Percentiles rank a stretch among this genome's conserved stretches.
phyloP scores from a whole-genome alignment of 2,329 filamentous ascomycete genomes.

The Aspergillus pseudoglaucus region DNA sequence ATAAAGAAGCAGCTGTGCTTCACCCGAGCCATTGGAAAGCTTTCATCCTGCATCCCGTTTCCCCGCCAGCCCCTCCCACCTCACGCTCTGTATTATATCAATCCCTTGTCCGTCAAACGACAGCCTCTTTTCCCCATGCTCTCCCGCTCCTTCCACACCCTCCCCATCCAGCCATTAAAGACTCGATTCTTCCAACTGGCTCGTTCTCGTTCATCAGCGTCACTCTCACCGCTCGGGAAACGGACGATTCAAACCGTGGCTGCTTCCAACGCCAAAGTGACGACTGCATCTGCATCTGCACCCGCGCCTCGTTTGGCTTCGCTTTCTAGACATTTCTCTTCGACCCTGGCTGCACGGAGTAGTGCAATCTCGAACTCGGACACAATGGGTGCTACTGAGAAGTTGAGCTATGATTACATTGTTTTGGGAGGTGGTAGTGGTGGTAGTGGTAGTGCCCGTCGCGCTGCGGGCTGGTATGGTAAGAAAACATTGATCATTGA shows the following conservation, averaged over 20 bases:
- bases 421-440: conserved; percentile 51
- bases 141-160: conserved; percentile 11
- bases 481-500: conserved; percentile 47
- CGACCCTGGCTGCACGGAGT: conserved; percentile 11
- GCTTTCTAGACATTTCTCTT: conserved; percentile 37
- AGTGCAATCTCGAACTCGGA: conserved; percentile 11
- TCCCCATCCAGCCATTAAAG: conserved; percentile 14
- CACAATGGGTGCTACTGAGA: conserved; percentile 41
- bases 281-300: conserved; percentile 10
- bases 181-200: conserved; percentile 6
- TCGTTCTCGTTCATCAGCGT: neutral
- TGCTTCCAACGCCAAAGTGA: conserved; percentile 9
- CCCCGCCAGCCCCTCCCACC: conserved; percentile 4
- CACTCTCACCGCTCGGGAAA: too few species aligned
- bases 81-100: neutral
- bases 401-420: conserved; percentile 49
- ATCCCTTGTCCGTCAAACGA: too few species aligned
- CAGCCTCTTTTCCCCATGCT: conserved; percentile 13
- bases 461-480: conserved; percentile 48
- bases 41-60: neutral
- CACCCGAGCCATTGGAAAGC: neutral
- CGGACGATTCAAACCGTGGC: conserved; percentile 16
- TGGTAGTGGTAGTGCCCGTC: conserved; percentile 44
- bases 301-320: conserved; percentile 31
- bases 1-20: neutral